Evolutionary conservation across 139 green algal genomes (phyloP).

Genomic region (Chlorella sorokiniana): DNA sequence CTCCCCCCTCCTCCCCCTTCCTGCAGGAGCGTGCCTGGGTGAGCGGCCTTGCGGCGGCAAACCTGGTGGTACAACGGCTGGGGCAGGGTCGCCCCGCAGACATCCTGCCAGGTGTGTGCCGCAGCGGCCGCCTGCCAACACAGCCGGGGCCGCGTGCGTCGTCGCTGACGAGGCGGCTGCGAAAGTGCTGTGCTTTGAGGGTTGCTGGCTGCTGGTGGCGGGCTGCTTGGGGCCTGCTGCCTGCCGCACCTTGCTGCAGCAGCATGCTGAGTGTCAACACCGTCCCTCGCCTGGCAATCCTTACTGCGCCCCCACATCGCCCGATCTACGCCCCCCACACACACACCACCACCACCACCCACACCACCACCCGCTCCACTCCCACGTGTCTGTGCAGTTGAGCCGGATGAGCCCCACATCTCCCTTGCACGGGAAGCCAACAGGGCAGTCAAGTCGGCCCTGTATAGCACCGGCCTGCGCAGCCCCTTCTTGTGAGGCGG

Average conservation of each 20-base stretch:
- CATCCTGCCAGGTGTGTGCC: slow-evolving; percentile 43
- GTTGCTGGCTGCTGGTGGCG: too few species aligned
- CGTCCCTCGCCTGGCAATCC: too few species aligned
- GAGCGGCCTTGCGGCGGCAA: slow-evolving; percentile 81
- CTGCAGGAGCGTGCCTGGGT: slow-evolving; percentile 83
- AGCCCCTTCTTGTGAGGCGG: slow-evolving; percentile 32
- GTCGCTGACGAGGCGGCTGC: background rate
- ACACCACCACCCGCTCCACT: background rate
- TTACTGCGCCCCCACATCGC: background rate
- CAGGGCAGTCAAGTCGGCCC: slow-evolving; percentile 23
- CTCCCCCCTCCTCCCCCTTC: background rate
- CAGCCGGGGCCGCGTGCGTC: background rate
- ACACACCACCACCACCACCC: slow-evolving; percentile 31
- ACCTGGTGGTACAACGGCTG: slow-evolving; percentile 66
- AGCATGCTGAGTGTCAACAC: too few species aligned
- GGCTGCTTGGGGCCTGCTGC: too few species aligned
- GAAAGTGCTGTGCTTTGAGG: too few species aligned
- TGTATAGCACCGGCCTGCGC: slow-evolving; percentile 42
- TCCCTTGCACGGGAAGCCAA: slow-evolving; percentile 52
- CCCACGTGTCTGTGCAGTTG: slow-evolving; percentile 23
- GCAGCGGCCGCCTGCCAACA: background rate
- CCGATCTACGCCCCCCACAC: background rate
- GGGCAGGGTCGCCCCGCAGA: slow-evolving; percentile 44
- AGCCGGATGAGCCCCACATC: slow-evolving; percentile 87
- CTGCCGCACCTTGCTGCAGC: too few species aligned